Base-by-base conservation (phyloP, 768 basidiomycete genomes). In the Russula griseocarnosa region DNA sequence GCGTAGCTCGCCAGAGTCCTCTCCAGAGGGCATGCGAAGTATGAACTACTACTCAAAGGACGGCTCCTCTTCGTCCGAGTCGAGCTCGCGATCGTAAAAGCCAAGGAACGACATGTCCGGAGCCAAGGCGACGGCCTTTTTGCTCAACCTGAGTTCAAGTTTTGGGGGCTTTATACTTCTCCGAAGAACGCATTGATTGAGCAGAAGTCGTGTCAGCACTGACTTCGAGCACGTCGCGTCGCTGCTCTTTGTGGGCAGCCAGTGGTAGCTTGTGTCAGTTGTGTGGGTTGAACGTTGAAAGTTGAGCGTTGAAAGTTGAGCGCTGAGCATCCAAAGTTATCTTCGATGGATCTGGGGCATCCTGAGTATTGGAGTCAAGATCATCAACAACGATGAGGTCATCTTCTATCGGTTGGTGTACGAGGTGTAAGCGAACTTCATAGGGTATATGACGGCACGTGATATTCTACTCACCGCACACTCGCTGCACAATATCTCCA, bases 11-110 rank as follows among this genome's bases (percentile, higher is more conserved):
- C 93, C 88, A 61, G 85, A 84, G 68, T 93, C 90, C 66, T 90
- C 87, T 2, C 92, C 92, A 10, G 87, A 83, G 0, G 92, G 92
- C 80, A 98, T 85, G 32, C 95, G 76, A 36, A 99, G 77, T 60
- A 99, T 87, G 71, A 98, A 98, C 71, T 98, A 94, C 75, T 99
- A 97, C 75, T 99, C 97, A 69, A 98, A 97, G 18, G 87, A 86
- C 62, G 98, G 74, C 62, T 97, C 95, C 62, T 97, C 94, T 52
- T 94, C 92, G 70, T 98, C 93, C 55, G 92, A 94, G 74, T 98
- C 96, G 58, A 98, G 78, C 72, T 98, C 96, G 49, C 94, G 80
- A 77, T 98, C 95, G 74, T 94, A 98, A 14, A 87, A 82, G 8
- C 96, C 96, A 60, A 95, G 76, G 73, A 94, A 95, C 34, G 88